Conservation (phyloP, 208 protist species). For the Leishmania aethiopica region DNA sequence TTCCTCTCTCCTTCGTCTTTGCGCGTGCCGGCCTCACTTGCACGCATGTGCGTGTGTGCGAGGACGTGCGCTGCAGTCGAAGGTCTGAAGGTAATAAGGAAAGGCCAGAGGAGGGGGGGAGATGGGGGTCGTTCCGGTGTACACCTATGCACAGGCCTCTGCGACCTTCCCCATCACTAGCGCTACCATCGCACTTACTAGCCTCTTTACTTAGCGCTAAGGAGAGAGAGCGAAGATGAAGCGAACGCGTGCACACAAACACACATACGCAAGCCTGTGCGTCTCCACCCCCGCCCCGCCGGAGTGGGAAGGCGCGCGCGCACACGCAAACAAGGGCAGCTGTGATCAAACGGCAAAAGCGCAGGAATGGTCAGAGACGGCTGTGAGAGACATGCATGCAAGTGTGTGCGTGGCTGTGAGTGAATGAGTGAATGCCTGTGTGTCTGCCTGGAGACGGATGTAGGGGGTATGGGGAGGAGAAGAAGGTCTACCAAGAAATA, state of each 20-base stretch:
- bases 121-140: not conserved
- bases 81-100: not conserved
- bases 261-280: not conserved
- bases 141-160: not conserved
- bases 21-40: not conserved
- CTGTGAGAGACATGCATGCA: not conserved
- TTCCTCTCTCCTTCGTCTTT: not conserved
- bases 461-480: not conserved
- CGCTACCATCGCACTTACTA: not conserved
- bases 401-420: not conserved
- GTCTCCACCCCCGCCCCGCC: too few relatives aligned
- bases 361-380: not conserved
- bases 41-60: constrained; percentile 4
- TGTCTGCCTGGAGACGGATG: not conserved
- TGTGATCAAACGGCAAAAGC: not conserved
- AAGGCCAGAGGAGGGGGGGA: not conserved
- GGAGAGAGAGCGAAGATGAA: not conserved
- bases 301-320: not conserved
- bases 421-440: not conserved
- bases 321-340: not conserved
- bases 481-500: not conserved
- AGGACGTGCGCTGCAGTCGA: not conserved
- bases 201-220: not conserved
- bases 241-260: too few relatives aligned
- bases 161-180: not conserved